phyloP scores from a whole-genome alignment of 345 rosid genomes.

The Salix koriyanagi region DNA sequence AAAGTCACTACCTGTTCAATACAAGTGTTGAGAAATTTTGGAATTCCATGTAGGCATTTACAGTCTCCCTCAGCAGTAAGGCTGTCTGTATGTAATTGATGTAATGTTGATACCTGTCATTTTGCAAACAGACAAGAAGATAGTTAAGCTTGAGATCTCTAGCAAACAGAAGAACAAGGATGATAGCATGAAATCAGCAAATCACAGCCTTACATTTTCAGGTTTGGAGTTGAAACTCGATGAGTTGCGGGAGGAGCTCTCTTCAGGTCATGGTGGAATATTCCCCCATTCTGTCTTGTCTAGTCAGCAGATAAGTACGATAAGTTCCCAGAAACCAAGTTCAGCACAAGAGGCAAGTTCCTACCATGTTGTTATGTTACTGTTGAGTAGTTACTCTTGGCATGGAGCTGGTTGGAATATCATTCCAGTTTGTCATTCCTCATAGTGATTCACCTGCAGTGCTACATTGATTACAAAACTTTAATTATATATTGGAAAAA shows the following conservation, averaged over 20 bases:
- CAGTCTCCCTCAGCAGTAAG: neutral
- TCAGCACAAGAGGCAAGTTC: slow-evolving; percentile 57
- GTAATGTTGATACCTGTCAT: slow-evolving; percentile 1
- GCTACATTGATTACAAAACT: too few relatives aligned
- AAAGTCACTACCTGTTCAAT: neutral
- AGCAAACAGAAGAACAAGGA: slow-evolving; percentile 33
- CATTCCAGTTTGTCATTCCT: neutral
- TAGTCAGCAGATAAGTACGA: slow-evolving; percentile 59
- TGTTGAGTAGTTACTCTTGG: neutral
- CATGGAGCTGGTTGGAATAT: neutral
- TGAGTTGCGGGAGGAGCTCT: slow-evolving; percentile 70
- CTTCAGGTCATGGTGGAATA: slow-evolving; percentile 61
- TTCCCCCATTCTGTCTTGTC: slow-evolving; percentile 85
- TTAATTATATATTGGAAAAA: too few relatives aligned
- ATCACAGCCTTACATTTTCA: slow-evolving; percentile 38
- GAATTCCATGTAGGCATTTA: neutral
- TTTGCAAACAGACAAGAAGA: slow-evolving; percentile 52
- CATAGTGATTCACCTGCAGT: too few relatives aligned
- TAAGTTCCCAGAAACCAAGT: slow-evolving; percentile 54
- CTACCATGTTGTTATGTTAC: neutral
- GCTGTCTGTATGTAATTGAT: neutral
- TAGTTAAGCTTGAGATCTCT: slow-evolving; percentile 55
- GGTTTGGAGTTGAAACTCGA: slow-evolving; percentile 69
- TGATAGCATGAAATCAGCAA: slow-evolving; percentile 36
- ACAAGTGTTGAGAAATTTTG: neutral